These are phyloP conservation scores for Scopulariopsis brevicaulis DNA, from an alignment of 2,329 filamentous ascomycete species.

Conservation along the genomic window DNA sequence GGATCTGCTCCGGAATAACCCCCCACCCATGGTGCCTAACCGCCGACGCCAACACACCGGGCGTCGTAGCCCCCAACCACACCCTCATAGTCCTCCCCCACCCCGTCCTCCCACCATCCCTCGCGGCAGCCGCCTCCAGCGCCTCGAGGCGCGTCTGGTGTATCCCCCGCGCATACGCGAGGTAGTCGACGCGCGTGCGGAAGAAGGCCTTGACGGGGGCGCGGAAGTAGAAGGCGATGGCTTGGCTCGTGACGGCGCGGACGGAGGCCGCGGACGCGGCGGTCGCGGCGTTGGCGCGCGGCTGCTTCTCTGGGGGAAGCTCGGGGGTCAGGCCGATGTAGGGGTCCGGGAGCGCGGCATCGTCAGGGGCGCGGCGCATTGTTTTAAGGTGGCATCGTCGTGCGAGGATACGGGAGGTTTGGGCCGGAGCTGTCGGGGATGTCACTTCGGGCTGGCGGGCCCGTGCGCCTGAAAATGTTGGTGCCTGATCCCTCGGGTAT, in stretches of 20 bases:
- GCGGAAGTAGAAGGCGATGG: constrained; percentile 84
- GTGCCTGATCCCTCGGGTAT: background rate
- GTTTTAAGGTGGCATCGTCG: background rate
- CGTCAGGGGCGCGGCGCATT: constrained; percentile 1
- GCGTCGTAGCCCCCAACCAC: constrained; percentile 52
- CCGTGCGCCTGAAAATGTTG: background rate
- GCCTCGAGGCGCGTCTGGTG: constrained; percentile 32
- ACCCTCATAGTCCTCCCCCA: constrained; percentile 29
- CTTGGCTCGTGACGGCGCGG: constrained; percentile 70
- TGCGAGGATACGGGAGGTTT: background rate
- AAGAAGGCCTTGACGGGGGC: constrained; percentile 91
- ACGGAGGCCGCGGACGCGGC: constrained; percentile 80
- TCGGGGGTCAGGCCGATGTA: constrained; percentile 30
- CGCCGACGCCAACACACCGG: constrained; percentile 56
- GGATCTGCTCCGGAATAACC: constrained; percentile 64
- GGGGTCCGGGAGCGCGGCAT: background rate
- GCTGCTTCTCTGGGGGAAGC: constrained; percentile 31
- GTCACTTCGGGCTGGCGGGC: background rate
- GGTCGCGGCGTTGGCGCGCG: constrained; percentile 43
- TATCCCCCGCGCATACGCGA: constrained; percentile 43
- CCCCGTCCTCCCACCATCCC: constrained; percentile 15
- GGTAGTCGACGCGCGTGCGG: constrained; percentile 77
- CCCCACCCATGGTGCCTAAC: constrained; percentile 61
- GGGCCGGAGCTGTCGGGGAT: background rate
- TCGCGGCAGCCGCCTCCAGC: constrained; percentile 20